Evolutionary conservation across 1,284 basidiomycete genomes (phyloP).

Genomic region (Sparassis latifolia): DNA sequence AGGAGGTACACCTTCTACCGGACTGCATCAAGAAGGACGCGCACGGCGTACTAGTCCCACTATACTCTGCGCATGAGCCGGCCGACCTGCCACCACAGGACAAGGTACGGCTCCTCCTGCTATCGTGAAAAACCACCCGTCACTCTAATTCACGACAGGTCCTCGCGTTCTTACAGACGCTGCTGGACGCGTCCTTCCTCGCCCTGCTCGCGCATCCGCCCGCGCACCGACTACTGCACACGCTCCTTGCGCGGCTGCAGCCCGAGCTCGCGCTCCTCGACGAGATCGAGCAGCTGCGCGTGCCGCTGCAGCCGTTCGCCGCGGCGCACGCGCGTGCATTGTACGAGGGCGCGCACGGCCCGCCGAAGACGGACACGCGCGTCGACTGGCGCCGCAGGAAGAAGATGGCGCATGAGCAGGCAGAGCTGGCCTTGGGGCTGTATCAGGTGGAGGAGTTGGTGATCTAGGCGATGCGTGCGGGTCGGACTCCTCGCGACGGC

Average conservation of each 20-base stretch:
- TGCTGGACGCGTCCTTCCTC: slow-evolving; percentile 66
- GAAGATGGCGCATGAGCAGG: slow-evolving; percentile 46
- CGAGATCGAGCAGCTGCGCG: slow-evolving; percentile 46
- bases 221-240: slow-evolving; percentile 43
- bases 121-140: background rate
- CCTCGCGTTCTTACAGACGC: slow-evolving; percentile 49
- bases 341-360: slow-evolving; percentile 28
- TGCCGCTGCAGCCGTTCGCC: slow-evolving; percentile 52
- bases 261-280: slow-evolving; percentile 46
- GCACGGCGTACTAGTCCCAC: slow-evolving; percentile 14
- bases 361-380: slow-evolving; percentile 26
- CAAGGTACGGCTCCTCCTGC: slow-evolving; percentile 33
- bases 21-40: slow-evolving; percentile 27
- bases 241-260: slow-evolving; percentile 42
- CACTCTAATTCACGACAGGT: slow-evolving; percentile 30
- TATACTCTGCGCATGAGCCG: slow-evolving; percentile 1
- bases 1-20: slow-evolving; percentile 35
- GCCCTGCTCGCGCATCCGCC: slow-evolving; percentile 53
- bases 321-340: slow-evolving; percentile 39
- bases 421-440: slow-evolving; percentile 47
- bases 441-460: slow-evolving; percentile 69
- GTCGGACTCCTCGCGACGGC: too few species aligned
- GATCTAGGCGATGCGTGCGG: slow-evolving; percentile 18
- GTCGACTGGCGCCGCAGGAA: slow-evolving; percentile 53
- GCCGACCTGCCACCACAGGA: slow-evolving; percentile 27